A percentile compares a stretch with the other conserved stretches of the same genome.
Conservation (phyloP, 306 rosid genomes). For the Dalbergia cochinchinensis region DNA sequence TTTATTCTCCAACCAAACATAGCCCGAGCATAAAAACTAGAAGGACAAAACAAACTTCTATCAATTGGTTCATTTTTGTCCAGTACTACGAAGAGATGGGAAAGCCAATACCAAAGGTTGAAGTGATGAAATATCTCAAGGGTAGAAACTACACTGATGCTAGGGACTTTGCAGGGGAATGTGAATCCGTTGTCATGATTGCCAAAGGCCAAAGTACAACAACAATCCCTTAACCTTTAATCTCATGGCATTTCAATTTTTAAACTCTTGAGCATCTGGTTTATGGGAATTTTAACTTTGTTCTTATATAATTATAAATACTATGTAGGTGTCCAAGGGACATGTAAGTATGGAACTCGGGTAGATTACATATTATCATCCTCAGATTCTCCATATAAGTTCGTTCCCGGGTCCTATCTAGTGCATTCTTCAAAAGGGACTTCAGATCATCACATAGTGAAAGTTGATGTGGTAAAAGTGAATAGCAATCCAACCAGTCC, state of each 20-base stretch:
- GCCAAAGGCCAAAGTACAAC: conserved; percentile 91
- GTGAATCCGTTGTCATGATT: conserved; percentile 84
- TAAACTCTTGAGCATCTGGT: background rate
- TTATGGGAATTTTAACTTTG: background rate
- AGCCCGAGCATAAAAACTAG: background rate
- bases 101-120: conserved; percentile 77
- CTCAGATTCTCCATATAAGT: conserved; percentile 64
- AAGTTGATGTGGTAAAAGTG: conserved; percentile 64
- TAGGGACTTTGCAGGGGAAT: conserved; percentile 75
- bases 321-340: conserved; percentile 87
- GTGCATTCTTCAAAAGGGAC: conserved; percentile 89
- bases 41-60: background rate
- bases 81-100: conserved; percentile 82
- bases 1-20: too few species aligned
- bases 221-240: conserved; percentile 5
- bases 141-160: conserved; percentile 70
- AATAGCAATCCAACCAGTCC: conserved; percentile 6
- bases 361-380: conserved; percentile 85
- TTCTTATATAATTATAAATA: background rate
- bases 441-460: conserved; percentile 90
- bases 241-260: background rate
- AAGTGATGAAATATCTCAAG: conserved; percentile 71
- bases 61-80: conserved; percentile 12
- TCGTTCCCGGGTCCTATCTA: conserved; percentile 80
- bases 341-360: conserved; percentile 89